phyloP scores from a whole-genome alignment of 768 basidiomycete genomes.

The Fomitopsis serialis region DNA sequence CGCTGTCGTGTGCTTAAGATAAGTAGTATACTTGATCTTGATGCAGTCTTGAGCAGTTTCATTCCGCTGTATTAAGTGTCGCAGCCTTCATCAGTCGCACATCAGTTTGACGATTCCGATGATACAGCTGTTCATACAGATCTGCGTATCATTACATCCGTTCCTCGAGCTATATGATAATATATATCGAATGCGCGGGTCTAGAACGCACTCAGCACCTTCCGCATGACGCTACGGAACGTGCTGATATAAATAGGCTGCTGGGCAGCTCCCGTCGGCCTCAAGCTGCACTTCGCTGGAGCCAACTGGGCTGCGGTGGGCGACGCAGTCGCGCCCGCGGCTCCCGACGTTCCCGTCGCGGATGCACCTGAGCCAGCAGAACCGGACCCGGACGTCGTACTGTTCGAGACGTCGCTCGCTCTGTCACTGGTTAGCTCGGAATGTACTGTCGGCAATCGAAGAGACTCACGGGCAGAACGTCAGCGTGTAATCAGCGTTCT shows the following conservation, averaged over 20 bases:
- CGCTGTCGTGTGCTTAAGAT: too few species aligned
- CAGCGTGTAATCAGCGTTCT: slow-evolving; percentile 22
- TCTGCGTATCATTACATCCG: too few species aligned
- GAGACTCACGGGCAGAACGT: slow-evolving; percentile 25
- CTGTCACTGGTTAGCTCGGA: background rate
- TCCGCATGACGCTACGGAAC: background rate
- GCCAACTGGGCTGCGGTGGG: background rate
- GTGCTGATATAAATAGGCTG: background rate
- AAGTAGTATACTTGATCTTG: too few species aligned
- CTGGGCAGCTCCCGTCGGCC: background rate
- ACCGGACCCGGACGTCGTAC: background rate
- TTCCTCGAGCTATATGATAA: background rate
- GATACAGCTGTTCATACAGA: too few species aligned
- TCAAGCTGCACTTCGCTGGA: background rate
- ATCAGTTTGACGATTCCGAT: too few species aligned
- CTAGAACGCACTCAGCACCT: background rate
- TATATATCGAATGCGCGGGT: too few species aligned
- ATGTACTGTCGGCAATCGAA: background rate
- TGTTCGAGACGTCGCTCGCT: background rate
- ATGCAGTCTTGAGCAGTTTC: too few species aligned
- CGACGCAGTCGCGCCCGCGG: background rate
- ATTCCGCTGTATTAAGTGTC: too few species aligned
- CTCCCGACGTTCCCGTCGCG: background rate
- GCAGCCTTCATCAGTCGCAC: too few species aligned
- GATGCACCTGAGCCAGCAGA: background rate